phyloP scores from a whole-genome alignment of 1,284 basidiomycete genomes.

The Phellinidium pouzarii region DNA sequence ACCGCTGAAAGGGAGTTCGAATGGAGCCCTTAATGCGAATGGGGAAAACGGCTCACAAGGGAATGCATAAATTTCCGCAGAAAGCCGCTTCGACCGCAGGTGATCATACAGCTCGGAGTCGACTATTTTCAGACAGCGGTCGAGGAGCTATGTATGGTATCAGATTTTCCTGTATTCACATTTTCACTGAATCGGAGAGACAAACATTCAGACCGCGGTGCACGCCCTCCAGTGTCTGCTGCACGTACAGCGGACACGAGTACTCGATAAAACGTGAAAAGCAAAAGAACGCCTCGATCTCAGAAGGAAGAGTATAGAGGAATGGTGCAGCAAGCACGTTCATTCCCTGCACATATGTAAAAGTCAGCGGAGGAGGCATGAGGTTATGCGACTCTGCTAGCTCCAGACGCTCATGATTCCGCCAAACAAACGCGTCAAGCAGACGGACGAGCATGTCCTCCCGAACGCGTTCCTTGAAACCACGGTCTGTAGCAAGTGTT shows the following conservation, averaged over 20 bases:
- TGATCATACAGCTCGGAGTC: slow-evolving; percentile 81
- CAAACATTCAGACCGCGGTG: slow-evolving; percentile 87
- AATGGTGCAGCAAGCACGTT: slow-evolving; percentile 97
- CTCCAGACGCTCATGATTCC: slow-evolving; percentile 74
- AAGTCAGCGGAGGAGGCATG: slow-evolving; percentile 57
- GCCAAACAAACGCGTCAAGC: slow-evolving; percentile 96
- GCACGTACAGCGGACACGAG: slow-evolving; percentile 90
- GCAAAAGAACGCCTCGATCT: slow-evolving; percentile 94
- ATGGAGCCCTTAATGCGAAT: slow-evolving; percentile 8
- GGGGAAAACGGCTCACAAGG: slow-evolving; percentile 54
- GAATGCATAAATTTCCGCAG: slow-evolving; percentile 97
- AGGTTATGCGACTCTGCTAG: slow-evolving; percentile 6
- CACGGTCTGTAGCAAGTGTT: slow-evolving; percentile 90
- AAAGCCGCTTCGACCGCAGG: slow-evolving; percentile 86
- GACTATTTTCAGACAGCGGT: slow-evolving; percentile 85
- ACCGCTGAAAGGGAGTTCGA: slow-evolving; percentile 52
- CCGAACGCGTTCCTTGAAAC: slow-evolving; percentile 90
- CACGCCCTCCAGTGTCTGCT: slow-evolving; percentile 91
- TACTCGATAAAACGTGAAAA: slow-evolving; percentile 94
- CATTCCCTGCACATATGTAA: slow-evolving; percentile 97
- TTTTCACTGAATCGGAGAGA: not conserved
- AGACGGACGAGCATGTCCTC: slow-evolving; percentile 96
- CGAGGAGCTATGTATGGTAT: slow-evolving; percentile 62
- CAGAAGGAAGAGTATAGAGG: slow-evolving; percentile 91
- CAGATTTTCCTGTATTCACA: not conserved